Conservation (phyloP, 75 land plant genomes). For the Pseudotsuga menziesii region DNA sequence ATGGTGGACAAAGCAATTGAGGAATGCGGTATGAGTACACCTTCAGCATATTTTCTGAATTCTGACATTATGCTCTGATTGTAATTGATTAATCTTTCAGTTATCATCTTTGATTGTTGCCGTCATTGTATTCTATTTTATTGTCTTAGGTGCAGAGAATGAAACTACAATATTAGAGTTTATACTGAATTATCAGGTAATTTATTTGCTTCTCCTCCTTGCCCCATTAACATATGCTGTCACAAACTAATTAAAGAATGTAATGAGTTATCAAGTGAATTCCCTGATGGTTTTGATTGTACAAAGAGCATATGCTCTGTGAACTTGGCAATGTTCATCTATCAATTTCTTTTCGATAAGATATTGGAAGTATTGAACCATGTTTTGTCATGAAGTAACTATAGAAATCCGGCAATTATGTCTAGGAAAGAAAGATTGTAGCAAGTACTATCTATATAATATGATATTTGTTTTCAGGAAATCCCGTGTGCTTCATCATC, state of each 20-base stretch:
- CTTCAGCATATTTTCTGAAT: neutral
- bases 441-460: neutral
- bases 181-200: neutral
- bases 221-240: neutral
- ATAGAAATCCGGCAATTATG: neutral
- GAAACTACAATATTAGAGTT: neutral
- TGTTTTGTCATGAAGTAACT: neutral
- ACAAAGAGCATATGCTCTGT: neutral
- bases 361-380: neutral
- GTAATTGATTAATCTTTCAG: neutral
- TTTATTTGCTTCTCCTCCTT: neutral
- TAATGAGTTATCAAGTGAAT: neutral
- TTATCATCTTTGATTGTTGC: neutral
- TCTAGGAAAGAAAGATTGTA: neutral
- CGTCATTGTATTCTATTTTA: neutral
- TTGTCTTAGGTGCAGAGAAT: neutral
- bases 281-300: neutral
- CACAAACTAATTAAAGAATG: neutral
- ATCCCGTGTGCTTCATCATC: neutral
- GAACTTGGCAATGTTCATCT: neutral
- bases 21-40: neutral
- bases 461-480: neutral
- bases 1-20: conserved; percentile 3
- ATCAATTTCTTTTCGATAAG: neutral
- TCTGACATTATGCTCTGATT: neutral